Percentiles rank a stretch among this genome's conserved stretches.
Conservation (phyloP, 1,284 basidiomycete genomes). For the Volvariella surrecta region DNA sequence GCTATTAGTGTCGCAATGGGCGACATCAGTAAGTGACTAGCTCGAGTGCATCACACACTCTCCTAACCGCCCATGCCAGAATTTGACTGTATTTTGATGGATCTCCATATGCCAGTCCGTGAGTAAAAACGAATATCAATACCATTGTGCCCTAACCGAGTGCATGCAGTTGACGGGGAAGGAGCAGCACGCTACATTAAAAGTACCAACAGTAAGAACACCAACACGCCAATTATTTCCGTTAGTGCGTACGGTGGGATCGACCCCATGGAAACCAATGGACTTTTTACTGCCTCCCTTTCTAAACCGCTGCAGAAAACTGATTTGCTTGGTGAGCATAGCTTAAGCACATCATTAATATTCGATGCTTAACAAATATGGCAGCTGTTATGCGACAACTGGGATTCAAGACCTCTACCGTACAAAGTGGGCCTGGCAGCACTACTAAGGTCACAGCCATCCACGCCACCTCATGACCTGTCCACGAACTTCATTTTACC, state of each 20-base stretch:
- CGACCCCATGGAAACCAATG: slow-evolving; percentile 59
- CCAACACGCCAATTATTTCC: slow-evolving; percentile 85
- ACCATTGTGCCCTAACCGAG: not conserved
- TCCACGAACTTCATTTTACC: slow-evolving; percentile 17
- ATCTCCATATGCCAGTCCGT: slow-evolving; percentile 85
- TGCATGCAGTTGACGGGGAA: slow-evolving; percentile 73
- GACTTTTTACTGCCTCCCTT: slow-evolving; percentile 80
- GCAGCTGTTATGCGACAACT: slow-evolving; percentile 69
- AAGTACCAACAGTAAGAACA: slow-evolving; percentile 89
- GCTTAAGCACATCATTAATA: slow-evolving; percentile 1
- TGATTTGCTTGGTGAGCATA: slow-evolving; percentile 52
- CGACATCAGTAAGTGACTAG: slow-evolving; percentile 72
- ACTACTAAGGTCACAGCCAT: slow-evolving; percentile 40
- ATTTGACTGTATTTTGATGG: slow-evolving; percentile 87
- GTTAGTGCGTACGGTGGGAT: slow-evolving; percentile 76
- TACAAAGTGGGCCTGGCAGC: slow-evolving; percentile 39
- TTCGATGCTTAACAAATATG: slow-evolving; percentile 7
- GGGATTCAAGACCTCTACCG: slow-evolving; percentile 84
- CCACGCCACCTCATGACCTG: slow-evolving; percentile 24
- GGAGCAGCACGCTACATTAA: slow-evolving; percentile 90
- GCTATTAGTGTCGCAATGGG: slow-evolving; percentile 96
- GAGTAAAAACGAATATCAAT: slow-evolving; percentile 25
- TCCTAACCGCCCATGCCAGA: slow-evolving; percentile 34
- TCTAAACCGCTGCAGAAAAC: slow-evolving; percentile 85
- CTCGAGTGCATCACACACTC: slow-evolving; percentile 5